These are phyloP conservation scores for Pythium periplocum DNA, from an alignment of 352 stramenopile species.

Conservation along the genomic window DNA sequence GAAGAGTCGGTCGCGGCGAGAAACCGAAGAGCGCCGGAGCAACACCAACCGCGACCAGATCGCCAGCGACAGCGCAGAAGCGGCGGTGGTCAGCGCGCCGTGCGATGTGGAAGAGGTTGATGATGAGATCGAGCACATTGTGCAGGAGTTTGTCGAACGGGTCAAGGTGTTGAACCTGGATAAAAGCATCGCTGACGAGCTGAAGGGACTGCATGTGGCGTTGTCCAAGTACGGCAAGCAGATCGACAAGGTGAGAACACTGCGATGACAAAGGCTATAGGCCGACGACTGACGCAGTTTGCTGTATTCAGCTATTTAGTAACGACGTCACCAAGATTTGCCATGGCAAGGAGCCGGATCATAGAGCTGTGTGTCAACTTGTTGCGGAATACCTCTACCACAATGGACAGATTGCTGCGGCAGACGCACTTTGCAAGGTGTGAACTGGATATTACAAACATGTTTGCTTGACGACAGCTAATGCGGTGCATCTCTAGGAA, in stretches of 20 bases:
- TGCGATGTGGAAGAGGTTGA: conserved; percentile 36
- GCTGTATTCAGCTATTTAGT: conserved; percentile 23
- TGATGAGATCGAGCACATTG: conserved; percentile 57
- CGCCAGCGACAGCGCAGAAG: conserved; percentile 2
- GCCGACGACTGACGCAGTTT: background rate
- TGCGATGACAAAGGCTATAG: background rate
- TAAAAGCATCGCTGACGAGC: conserved; percentile 59
- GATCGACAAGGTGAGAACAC: conserved; percentile 62
- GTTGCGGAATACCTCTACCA: conserved; percentile 79
- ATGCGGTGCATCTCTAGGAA: conserved; percentile 28
- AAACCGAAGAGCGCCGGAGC: too few relatives aligned
- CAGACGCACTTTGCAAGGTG: conserved; percentile 66
- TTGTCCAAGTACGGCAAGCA: conserved; percentile 77
- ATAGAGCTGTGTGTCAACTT: conserved; percentile 55
- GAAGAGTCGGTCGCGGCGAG: conserved; percentile 23
- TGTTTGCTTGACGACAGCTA: background rate
- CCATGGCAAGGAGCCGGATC: conserved; percentile 49
- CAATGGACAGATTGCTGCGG: conserved; percentile 67
- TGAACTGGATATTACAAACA: background rate
- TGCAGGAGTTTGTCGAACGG: conserved; percentile 61
- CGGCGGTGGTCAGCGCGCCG: too few relatives aligned
- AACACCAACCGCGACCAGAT: too few relatives aligned
- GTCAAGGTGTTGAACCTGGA: conserved; percentile 66
- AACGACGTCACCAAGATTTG: conserved; percentile 68
- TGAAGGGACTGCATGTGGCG: conserved; percentile 63